Base-by-base conservation (phyloP, 2,329 filamentous ascomycete genomes). In the Didymella arachidicola region DNA sequence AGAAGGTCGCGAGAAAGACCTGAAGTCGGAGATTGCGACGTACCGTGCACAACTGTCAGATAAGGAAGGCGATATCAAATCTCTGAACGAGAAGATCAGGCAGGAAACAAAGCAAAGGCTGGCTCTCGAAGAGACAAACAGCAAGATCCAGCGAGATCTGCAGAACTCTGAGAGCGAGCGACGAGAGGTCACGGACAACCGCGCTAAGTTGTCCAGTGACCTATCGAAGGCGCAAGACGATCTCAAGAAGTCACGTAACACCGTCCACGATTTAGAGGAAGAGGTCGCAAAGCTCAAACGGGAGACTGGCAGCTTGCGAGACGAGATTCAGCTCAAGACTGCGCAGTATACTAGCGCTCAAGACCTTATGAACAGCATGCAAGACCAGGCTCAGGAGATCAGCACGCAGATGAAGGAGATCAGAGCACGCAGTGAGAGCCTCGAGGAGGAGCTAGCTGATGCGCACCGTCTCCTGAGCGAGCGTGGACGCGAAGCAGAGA, bases 381-480 rank as follows among this genome's bases (percentile, higher is more conserved):
- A 93, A 60, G 93, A 97, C 69, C 93, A 98, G 79, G 90, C 89
- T 0, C 86, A 90, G 1, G 95, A 99, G 79, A 85, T 98, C 71
- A 88, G 89, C 5, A 90, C 92, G 65, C 95, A 97, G 79, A 89
- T 97, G 78, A 96, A 95, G 77, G 95, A 99, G 78, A 87, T 91
- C 1, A 88, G 90, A 61, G 87, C 89, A 48, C 89, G 92, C 65
- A 90, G 89, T 38, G 93, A 97, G 71, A 91, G 89, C 57, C 81
- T 98, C 0, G 94, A 97, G 71, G 95, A 99, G 78, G 95, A 99
- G 76, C 83, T 98, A 1, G 87, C 87, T 1, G 95, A 99, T 77
- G 89, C 93, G 3, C 93, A 96, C 73, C 87, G 92, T 57, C 85
- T 97, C 60, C 84, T 99, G 2, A 87, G 86, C 51, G 95, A 99